Conservation (phyloP, 257 asterid species). For the Paulownia fortunei region DNA sequence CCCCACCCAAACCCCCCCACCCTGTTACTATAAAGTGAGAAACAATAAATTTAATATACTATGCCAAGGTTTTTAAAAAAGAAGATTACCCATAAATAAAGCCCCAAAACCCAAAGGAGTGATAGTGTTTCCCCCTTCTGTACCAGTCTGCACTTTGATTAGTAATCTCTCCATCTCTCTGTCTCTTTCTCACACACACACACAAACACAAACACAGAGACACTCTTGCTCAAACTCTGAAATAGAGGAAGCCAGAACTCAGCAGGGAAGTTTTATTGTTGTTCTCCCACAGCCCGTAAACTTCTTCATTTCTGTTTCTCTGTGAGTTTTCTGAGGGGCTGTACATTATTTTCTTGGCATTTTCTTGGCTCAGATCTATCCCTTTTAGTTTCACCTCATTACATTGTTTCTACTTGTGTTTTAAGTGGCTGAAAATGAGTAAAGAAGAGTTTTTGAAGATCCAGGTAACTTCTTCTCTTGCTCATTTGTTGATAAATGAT, state of each 20-base stretch:
- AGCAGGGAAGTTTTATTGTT: conserved; percentile 36
- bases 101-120: conserved; percentile 40
- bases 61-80: conserved; percentile 13
- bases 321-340: conserved; percentile 29
- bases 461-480: conserved; percentile 43
- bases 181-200: conserved; percentile 32
- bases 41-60: conserved; percentile 28
- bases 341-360: conserved; percentile 26
- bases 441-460: conserved; percentile 66
- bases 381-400: conserved; percentile 26
- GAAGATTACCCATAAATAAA: conserved; percentile 43
- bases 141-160: conserved; percentile 31
- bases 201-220: conserved; percentile 10
- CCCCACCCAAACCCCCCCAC: conserved; percentile 30
- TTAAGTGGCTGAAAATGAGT: conserved; percentile 44
- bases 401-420: conserved; percentile 27
- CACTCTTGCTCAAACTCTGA: conserved; percentile 53
- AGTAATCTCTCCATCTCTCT: conserved; percentile 24
- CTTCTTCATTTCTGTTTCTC: conserved; percentile 14
- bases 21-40: conserved; percentile 13
- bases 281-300: conserved; percentile 25
- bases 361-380: conserved; percentile 40
- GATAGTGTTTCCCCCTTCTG: conserved; percentile 31
- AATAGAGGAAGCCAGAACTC: conserved; percentile 52
- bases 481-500: conserved; percentile 23